A percentile compares a stretch with the other conserved stretches of the same genome.
Conservation (phyloP, 2,329 filamentous ascomycete genomes). For the Lachnellula arida region DNA sequence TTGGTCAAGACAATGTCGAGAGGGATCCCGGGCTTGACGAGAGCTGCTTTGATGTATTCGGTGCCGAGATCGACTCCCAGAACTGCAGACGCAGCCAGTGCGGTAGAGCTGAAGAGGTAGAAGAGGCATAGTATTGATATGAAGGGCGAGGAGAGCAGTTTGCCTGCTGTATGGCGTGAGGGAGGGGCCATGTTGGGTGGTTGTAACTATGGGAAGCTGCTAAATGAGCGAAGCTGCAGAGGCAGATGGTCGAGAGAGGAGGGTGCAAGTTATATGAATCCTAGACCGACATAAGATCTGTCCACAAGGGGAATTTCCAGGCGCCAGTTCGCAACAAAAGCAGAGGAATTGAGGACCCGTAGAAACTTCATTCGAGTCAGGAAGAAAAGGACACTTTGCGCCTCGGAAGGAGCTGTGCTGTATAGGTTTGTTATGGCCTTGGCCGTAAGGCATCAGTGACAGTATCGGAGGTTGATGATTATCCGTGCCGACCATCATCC, state of each 20-base stretch:
- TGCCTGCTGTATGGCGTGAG: slow-evolving; percentile 12
- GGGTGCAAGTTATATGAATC: slow-evolving; percentile 22
- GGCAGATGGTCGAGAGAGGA: slow-evolving; percentile 1
- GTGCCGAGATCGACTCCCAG: slow-evolving; percentile 92
- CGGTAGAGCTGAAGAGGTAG: slow-evolving; percentile 31
- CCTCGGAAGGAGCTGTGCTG: background rate
- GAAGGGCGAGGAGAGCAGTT: slow-evolving; percentile 24
- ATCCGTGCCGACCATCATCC: background rate
- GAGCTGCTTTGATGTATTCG: slow-evolving; percentile 91
- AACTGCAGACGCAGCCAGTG: slow-evolving; percentile 57
- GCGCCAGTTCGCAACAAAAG: slow-evolving; percentile 14
- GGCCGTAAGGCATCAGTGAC: background rate
- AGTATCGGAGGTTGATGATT: background rate
- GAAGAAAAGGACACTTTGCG: slow-evolving; percentile 28
- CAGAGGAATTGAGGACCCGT: slow-evolving; percentile 9
- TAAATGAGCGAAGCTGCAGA: slow-evolving; percentile 27
- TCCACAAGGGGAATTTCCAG: slow-evolving; percentile 21
- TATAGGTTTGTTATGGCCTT: background rate
- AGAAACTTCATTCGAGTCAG: slow-evolving; percentile 18
- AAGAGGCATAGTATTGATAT: slow-evolving; percentile 30
- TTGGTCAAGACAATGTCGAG: slow-evolving; percentile 98
- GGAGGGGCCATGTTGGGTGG: slow-evolving; percentile 25
- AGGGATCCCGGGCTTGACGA: slow-evolving; percentile 94
- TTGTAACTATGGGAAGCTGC: slow-evolving; percentile 14
- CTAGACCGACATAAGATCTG: slow-evolving; percentile 28